Base-by-base conservation (phyloP, 768 basidiomycete genomes). In the Tricholoma flavovirens region DNA sequence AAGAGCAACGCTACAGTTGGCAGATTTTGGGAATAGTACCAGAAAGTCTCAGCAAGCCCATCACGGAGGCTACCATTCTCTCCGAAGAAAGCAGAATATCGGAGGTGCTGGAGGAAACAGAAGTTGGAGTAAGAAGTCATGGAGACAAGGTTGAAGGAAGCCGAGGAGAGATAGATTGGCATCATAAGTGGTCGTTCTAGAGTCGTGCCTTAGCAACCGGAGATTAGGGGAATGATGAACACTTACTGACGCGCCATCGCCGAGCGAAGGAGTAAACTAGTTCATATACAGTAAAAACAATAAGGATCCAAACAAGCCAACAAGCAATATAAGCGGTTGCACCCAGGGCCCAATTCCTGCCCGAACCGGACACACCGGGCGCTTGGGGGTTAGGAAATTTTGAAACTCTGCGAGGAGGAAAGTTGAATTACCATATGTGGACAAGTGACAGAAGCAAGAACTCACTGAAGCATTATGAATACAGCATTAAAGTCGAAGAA, bases 401-500 rank as follows among this genome's bases (percentile, higher is more conserved):
- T 24, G 89, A 82, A 61, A 88, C 82, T 73, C 90, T 93, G 63
- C 1, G 30, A 19, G n/a, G 30, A 26, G 26, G 38, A 15, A 19
- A n/a, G 21, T n/a, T 26, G 8, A 10, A 11, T 30, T 10, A 12
- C 15, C 11, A 5, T 5, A n/a, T 9, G 12, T 26, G 2, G 35
- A 55, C 53, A 45, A 36, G n/a, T 43, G 42, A 32, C 19, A 42
- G 5, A 29, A 32, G 15, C 2, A 22, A 53, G 10, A 2, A 86
- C 92, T 74, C 66, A 93, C 91, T 92, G 84, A 40, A 93, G 67
- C 62, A 94, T 69, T 62, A 93, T 84, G 73, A 84, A 95, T 60
- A 87, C 84, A 62, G 86, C 84, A 68, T 94, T 93, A 69, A 93
- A 92, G 66, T 96, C 93, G 68, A 95, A 85, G 66, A 88, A 94